Base-by-base conservation (phyloP, 2,329 filamentous ascomycete species). In the Aspergillus cejpii region DNA sequence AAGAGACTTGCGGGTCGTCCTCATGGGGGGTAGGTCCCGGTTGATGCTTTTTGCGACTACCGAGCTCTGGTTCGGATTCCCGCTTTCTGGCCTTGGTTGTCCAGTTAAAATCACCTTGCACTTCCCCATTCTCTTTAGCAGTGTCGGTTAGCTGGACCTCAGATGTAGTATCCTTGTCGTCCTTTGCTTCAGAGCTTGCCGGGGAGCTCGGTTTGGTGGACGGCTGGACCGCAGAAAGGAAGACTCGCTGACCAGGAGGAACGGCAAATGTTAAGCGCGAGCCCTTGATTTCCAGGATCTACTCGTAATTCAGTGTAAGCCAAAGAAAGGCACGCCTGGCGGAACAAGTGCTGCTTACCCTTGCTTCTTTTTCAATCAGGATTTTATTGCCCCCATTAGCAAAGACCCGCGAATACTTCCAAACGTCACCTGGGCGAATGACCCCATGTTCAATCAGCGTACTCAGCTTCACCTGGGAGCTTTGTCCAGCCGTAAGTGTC, bases 321-420 rank as follows among this genome's bases (percentile, higher is more conserved):
- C 14, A n/a, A 34, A 17, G 8, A 6, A 19, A 5, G 10, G 6
- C 17, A 17, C 17, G 10, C n/a, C n/a, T 12, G 29, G 15, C 31
- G 31, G 11, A 20, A 2, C n/a, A n/a, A n/a, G n/a, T n/a, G n/a
- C n/a, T n/a, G 40, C 63, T 45, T 59, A 71, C 69, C 54, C 60
- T 65, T 15, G 57, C 61, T 47, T 73, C 70, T 48, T 73, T 73
- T 42, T 72, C 69, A 27, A 73, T 51, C 6, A 66, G 29, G 7
- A 66, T 29, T 14, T 53, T 64, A 6, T 50, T 49, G 0, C 49
- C 29, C 3, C 56, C 57, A 27, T 47, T 60, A 6, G 60, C 59
- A 33, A 62, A 63, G 10, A 50, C 49, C 27, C 60, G 60, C 6
- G 55, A 56, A 46, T 63, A 70, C 45, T 58, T 68, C 65, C 68